Conservation (phyloP, 345 rosid genomes). For the Acer yangbiense region DNA sequence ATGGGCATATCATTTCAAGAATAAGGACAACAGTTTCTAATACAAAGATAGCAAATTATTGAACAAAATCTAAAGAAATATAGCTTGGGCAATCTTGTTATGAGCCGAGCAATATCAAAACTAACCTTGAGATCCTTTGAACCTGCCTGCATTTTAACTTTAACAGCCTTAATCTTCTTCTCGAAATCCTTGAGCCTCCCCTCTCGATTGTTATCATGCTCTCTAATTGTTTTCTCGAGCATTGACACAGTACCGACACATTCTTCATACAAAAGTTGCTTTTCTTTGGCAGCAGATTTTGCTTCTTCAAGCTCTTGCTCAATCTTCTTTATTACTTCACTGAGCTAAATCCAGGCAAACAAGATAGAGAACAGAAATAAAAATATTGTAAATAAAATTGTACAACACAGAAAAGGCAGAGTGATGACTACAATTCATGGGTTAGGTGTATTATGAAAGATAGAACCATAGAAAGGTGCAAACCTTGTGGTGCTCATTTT, state of each 20-base stretch:
- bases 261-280: slow-evolving; percentile 55
- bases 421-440: too few species aligned
- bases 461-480: too few species aligned
- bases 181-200: slow-evolving; percentile 81
- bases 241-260: slow-evolving; percentile 52
- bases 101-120: slow-evolving; percentile 10
- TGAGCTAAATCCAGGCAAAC: slow-evolving; percentile 45
- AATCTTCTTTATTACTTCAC: slow-evolving; percentile 77
- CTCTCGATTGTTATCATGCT: slow-evolving; percentile 77
- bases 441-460: too few species aligned
- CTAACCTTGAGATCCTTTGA: slow-evolving; percentile 83
- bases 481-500: slow-evolving; percentile 99
- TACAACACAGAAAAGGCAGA: slow-evolving; percentile 9
- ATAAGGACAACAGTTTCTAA: neutral
- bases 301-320: slow-evolving; percentile 83
- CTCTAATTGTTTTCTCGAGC: slow-evolving; percentile 81
- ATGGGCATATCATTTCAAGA: neutral
- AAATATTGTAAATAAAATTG: slow-evolving; percentile 12
- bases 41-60: slow-evolving; percentile 6
- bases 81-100: slow-evolving; percentile 1
- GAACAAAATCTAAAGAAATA: neutral
- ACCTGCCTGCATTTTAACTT: slow-evolving; percentile 69
- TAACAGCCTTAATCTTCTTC: slow-evolving; percentile 63
- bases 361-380: slow-evolving; percentile 15
- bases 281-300: slow-evolving; percentile 61